Evolutionary conservation across 2,329 filamentous ascomycete species (phyloP).

Genomic region (Aspergillus brasiliensis): DNA sequence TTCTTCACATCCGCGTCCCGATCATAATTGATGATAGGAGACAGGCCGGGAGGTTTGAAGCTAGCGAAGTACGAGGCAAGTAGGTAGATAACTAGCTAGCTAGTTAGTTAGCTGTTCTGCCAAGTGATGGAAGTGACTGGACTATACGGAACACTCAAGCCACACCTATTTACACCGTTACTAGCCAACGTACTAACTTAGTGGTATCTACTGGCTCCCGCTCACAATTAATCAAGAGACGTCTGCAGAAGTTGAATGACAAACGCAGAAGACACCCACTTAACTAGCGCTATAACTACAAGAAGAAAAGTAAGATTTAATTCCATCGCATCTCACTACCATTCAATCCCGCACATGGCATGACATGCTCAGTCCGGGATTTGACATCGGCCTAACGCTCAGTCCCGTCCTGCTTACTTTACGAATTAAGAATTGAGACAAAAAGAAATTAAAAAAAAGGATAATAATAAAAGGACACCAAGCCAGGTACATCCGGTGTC

Average conservation of each 20-base stretch:
- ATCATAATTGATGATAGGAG: not conserved
- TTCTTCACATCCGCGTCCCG: not conserved
- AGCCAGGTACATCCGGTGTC: slow-evolving; percentile 12
- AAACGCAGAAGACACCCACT: not conserved
- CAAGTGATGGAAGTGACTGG: too few species aligned
- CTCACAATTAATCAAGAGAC: not conserved
- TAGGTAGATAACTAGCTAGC: not conserved
- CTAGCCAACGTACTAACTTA: not conserved
- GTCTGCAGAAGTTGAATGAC: not conserved
- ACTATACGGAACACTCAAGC: too few species aligned
- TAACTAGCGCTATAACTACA: not conserved
- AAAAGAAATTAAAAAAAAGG: too few species aligned
- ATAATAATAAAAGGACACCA: not conserved
- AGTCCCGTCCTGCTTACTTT: not conserved
- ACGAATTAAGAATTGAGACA: not conserved
- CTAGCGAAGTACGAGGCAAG: not conserved
- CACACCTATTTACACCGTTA: too few species aligned
- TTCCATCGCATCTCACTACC: not conserved
- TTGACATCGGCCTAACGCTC: not conserved
- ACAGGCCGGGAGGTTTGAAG: too few species aligned
- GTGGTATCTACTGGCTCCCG: not conserved
- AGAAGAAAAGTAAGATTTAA: not conserved
- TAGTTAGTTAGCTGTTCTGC: too few species aligned
- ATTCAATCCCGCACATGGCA: slow-evolving; percentile 16
- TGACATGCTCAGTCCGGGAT: not conserved